These are phyloP conservation scores for Akanthomyces lecanii DNA, from an alignment of 2,329 filamentous ascomycete genomes.

Conservation along the genomic window DNA sequence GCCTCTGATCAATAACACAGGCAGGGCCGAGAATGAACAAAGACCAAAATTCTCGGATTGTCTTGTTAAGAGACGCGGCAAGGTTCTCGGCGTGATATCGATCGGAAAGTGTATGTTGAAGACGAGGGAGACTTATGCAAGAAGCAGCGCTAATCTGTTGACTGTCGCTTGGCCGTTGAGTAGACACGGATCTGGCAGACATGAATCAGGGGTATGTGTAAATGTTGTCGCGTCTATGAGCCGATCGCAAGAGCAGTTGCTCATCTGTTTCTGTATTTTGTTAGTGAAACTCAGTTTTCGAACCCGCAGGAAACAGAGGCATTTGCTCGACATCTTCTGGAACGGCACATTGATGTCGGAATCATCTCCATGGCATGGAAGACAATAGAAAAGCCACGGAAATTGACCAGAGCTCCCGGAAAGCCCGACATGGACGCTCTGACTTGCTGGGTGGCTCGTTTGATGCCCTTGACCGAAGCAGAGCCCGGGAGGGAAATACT, in stretches of 20 bases:
- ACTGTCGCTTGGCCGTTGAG: not conserved
- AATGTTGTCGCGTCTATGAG: too few relatives aligned
- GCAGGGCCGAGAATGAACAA: slow-evolving; percentile 47
- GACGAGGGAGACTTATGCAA: too few relatives aligned
- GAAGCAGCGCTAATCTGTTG: not conserved
- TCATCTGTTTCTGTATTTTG: not conserved
- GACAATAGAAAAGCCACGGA: slow-evolving; percentile 49
- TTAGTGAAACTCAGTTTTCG: not conserved
- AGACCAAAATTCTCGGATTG: slow-evolving; percentile 47
- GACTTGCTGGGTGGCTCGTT: slow-evolving; percentile 68
- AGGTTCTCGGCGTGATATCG: slow-evolving; percentile 41
- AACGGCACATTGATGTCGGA: slow-evolving; percentile 53
- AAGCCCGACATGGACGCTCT: slow-evolving; percentile 70
- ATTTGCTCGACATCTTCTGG: slow-evolving; percentile 47
- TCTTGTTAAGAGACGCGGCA: slow-evolving; percentile 24
- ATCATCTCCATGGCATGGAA: slow-evolving; percentile 77
- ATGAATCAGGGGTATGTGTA: not conserved
- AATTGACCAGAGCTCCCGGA: slow-evolving; percentile 43
- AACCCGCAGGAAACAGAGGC: not conserved
- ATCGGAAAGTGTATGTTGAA: slow-evolving; percentile 46
- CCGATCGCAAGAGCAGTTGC: not conserved
- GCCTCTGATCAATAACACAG: slow-evolving; percentile 57
- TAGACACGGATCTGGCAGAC: not conserved
- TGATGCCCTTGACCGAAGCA: slow-evolving; percentile 48
- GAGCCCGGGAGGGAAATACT: slow-evolving; percentile 52